Evolutionary conservation across 805 yeast species (phyloP).

Genomic region (Candida coquimbonensis): DNA sequence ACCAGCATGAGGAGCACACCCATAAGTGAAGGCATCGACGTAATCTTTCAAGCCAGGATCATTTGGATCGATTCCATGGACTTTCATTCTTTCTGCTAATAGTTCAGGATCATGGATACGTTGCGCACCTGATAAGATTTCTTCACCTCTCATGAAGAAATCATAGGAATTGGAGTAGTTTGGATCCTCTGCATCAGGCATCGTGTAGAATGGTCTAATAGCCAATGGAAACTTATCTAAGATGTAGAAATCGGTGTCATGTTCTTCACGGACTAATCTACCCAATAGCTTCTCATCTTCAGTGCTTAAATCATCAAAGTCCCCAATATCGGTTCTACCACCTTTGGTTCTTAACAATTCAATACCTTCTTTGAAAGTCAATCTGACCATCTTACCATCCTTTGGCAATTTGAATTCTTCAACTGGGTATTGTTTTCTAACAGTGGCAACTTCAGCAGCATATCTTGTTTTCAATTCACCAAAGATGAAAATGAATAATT

Average conservation of each 20-base stretch:
- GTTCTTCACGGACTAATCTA: conserved; percentile 82
- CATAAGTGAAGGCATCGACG: conserved; percentile 86
- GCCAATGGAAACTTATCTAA: conserved; percentile 97
- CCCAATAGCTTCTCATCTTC: conserved; percentile 95
- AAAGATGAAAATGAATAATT: conserved; percentile 84
- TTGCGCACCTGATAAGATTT: conserved; percentile 98
- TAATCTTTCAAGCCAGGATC: conserved; percentile 85
- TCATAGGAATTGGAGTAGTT: conserved; percentile 95
- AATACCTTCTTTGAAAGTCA: conserved; percentile 89
- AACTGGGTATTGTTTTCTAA: conserved; percentile 92
- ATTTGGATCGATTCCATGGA: conserved; percentile 74
- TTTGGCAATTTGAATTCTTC: conserved; percentile 95
- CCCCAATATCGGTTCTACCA: conserved; percentile 64
- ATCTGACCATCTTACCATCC: conserved; percentile 87
- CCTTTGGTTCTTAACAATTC: conserved; percentile 81
- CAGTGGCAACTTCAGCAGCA: conserved; percentile 77
- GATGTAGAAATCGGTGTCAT: conserved; percentile 95
- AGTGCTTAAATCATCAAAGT: conserved; percentile 84
- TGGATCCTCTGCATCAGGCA: conserved; percentile 94
- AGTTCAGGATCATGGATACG: conserved; percentile 93
- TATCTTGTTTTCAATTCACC: conserved; percentile 73
- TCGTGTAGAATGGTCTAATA: conserved; percentile 96
- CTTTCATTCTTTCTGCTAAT: conserved; percentile 72
- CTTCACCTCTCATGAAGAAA: conserved; percentile 99
- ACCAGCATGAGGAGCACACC: conserved; percentile 99